Base-by-base conservation (phyloP, 2,329 filamentous ascomycete genomes). In the Cryphonectria carpinicola region DNA sequence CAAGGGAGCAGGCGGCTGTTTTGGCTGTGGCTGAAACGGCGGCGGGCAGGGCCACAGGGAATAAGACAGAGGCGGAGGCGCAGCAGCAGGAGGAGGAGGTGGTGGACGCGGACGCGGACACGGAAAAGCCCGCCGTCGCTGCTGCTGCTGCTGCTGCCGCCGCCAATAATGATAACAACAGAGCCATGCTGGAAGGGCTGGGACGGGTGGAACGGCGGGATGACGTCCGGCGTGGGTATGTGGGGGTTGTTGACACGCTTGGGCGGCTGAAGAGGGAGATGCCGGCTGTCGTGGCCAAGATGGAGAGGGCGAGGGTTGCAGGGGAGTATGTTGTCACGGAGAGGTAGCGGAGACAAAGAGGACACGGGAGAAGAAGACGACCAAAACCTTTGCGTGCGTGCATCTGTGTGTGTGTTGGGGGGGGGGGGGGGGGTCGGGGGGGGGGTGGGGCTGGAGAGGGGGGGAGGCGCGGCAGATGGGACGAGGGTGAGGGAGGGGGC, bases 281-380 rank as follows among this genome's bases (percentile, higher is more conserved):
- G 86, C 88, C 89, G 22, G 84, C 87, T 28, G 86, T 87, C 4
- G 87, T 89, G 76, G 89, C 89, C 68, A 87, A 84, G 78, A 90
- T 90, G 86, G 89, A 91, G 82, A 84, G 89, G 78, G 89, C 89
- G 70, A 82, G 86, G 72, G 84, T 86, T 22, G 89, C 88, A 32
- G 87, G 85, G 22, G 84, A 87, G 74, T 90, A 90, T 77, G 87
- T 88, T 10, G 81, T 86, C 65, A 81, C 81, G n/a, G 81, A 82
- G 75, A 76, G 79, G 73, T 81, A 76, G 79, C 58, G 64, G 64
- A 14, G 1, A 46, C 1, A 32, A 32, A 32, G 17, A 37, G 52
- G 67, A 39, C 22, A 54, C 28, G n/a, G 67, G 43, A 46, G 62
- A 32, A 19, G 41, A 49, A 6, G 46, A 49, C 22, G 46, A n/a